These are phyloP conservation scores for Croton laevigatus DNA, from an alignment of 441 rosid species.

Conservation along the genomic window DNA sequence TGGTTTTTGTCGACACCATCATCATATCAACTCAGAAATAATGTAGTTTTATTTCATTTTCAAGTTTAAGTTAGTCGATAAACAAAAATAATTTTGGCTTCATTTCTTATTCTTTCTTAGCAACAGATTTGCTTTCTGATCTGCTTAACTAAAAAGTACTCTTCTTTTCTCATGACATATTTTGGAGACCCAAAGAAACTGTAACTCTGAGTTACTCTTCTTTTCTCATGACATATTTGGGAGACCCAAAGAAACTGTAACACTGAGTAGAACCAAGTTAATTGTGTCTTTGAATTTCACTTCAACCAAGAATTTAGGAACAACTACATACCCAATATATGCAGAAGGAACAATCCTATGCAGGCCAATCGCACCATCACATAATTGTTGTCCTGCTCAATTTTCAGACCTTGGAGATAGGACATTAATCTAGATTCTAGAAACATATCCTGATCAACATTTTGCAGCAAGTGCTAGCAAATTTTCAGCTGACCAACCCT, in stretches of 20 bases:
- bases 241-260: background rate
- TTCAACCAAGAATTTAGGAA: background rate
- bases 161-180: background rate
- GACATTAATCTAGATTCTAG: background rate
- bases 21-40: background rate
- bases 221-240: background rate
- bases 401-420: background rate
- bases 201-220: too few species aligned
- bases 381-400: background rate
- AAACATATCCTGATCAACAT: background rate
- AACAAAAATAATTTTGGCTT: too few species aligned
- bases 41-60: background rate
- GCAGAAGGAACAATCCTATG: background rate
- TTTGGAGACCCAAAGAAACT: background rate
- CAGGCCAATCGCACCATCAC: background rate
- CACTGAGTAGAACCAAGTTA: background rate
- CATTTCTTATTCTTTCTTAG: too few species aligned
- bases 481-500: background rate
- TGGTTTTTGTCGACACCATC: background rate
- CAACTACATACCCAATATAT: background rate
- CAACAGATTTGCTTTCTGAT: background rate
- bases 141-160: background rate
- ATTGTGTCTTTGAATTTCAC: background rate
- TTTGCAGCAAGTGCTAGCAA: background rate
- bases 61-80: background rate